A percentile compares a stretch with the other conserved stretches of the same genome.
These are phyloP conservation scores for Breynia disticha DNA, from an alignment of 441 rosid species.

Conservation along the genomic window DNA sequence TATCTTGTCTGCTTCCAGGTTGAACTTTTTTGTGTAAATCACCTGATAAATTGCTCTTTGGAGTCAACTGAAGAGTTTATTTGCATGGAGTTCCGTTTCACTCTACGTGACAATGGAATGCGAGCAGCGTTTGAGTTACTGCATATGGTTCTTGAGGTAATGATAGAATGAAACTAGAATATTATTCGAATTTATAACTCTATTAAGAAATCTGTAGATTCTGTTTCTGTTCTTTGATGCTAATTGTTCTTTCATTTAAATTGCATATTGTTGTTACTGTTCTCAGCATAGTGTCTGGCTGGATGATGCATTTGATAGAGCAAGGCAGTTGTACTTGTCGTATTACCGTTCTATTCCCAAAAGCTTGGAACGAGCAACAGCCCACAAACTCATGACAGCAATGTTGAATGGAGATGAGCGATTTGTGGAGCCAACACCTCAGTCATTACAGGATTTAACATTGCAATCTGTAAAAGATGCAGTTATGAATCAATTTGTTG, in stretches of 20 bases:
- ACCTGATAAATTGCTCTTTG: constrained; percentile 96
- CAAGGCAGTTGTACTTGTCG: constrained; percentile 85
- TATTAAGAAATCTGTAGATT: neutral
- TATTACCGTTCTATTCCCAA: constrained; percentile 96
- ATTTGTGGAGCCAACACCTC: constrained; percentile 91
- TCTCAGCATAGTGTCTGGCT: constrained; percentile 98
- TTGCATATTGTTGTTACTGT: constrained; percentile 23
- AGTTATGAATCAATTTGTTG: constrained; percentile 92
- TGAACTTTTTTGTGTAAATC: constrained; percentile 97
- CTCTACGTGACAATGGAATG: constrained; percentile 97
- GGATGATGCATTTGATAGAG: constrained; percentile 99
- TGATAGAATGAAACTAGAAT: neutral
- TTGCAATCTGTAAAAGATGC: constrained; percentile 81
- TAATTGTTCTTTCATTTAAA: constrained; percentile 3
- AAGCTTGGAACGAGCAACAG: constrained; percentile 99
- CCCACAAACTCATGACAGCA: constrained; percentile 96
- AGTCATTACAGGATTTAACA: constrained; percentile 65
- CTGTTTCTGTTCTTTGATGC: neutral
- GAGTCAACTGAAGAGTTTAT: constrained; percentile 99
- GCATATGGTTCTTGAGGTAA: constrained; percentile 99
- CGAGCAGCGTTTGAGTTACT: constrained; percentile 96
- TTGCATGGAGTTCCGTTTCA: constrained; percentile 98
- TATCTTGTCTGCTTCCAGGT: constrained; percentile 38
- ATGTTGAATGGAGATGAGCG: constrained; percentile 98
- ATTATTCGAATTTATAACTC: no score